A percentile compares a stretch with the other conserved stretches of the same genome.
Conservation (phyloP, 2,329 filamentous ascomycete species). For the Aspergillus intermedius region DNA sequence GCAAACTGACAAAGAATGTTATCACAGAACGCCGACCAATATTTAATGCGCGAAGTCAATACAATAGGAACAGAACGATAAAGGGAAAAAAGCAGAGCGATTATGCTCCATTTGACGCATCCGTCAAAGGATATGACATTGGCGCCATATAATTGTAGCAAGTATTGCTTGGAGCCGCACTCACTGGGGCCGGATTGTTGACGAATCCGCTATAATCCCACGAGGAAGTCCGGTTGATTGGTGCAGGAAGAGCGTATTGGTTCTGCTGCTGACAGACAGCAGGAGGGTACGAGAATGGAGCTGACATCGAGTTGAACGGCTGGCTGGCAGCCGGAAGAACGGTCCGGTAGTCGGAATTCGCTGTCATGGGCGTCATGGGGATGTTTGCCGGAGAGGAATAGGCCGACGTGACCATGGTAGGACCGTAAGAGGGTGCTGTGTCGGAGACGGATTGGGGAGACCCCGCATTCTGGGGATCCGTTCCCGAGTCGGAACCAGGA, state of each 20-base stretch:
- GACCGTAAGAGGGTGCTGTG: slow-evolving; percentile 40
- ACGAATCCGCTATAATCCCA: slow-evolving; percentile 35
- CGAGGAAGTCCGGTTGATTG: slow-evolving; percentile 22
- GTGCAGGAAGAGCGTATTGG: slow-evolving; percentile 23
- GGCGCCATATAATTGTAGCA: slow-evolving; percentile 30
- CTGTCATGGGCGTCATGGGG: slow-evolving; percentile 20
- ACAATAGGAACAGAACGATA: background rate
- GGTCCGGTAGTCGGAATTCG: slow-evolving; percentile 33
- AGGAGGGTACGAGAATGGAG: slow-evolving; percentile 28
- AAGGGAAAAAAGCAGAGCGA: background rate
- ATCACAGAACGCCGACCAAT: slow-evolving; percentile 7
- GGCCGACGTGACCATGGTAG: slow-evolving; percentile 36
- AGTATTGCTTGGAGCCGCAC: slow-evolving; percentile 17
- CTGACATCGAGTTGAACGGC: slow-evolving; percentile 24
- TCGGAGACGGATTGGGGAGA: slow-evolving; percentile 46
- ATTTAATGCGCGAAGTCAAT: slow-evolving; percentile 6
- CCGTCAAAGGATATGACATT: slow-evolving; percentile 27
- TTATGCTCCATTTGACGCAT: slow-evolving; percentile 20
- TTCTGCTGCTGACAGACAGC: slow-evolving; percentile 24
- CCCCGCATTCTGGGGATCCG: slow-evolving; percentile 42
- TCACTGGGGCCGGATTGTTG: slow-evolving; percentile 15
- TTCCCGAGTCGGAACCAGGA: slow-evolving; percentile 41
- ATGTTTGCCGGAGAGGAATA: slow-evolving; percentile 39
- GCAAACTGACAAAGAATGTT: slow-evolving; percentile 3
- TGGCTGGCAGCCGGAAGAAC: slow-evolving; percentile 26